Base-by-base conservation (phyloP, 768 basidiomycete genomes). In the Cubamyces lactineus region DNA sequence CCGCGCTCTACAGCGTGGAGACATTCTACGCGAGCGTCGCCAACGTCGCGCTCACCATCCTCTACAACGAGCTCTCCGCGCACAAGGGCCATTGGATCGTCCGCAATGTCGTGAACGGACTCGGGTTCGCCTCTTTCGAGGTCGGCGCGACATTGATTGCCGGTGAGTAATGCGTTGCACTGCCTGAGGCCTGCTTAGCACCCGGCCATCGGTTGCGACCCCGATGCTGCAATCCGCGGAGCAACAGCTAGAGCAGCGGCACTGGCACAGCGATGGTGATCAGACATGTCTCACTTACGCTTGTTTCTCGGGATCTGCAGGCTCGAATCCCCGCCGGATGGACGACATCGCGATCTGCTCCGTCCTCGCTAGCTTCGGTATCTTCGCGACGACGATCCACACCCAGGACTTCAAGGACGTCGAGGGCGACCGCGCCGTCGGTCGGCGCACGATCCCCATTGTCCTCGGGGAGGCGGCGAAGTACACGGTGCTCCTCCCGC, bases 351-450 rank as follows among this genome's bases (percentile, higher is more conserved):
- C 70, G 11, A 21, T 70, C 4, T 26, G 59, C 28, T 61, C 71
- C 2, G 59, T 76, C 40, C 43, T 61, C 38, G 56, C 70, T 9
- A 78, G 75, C 48, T 62, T 69, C 0, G 53, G 69, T 11, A 71
- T 77, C 15, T 69, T 77, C 8, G 53, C 72, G 43, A 75, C 74
- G 8, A 79, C 78, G 2, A 75, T 77, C 12, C 76, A 79, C 38
- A 72, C 74, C 0, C 63, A 61, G 34, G 63, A 65, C 42, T 65
- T 60, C 59, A 65, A 61, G 54, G 63, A 65, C 54, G 41, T 53
- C 9, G 47, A 65, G 19, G 63, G 63, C 23, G 63, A 65, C 43
- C 48, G 54, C n/a, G 28, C 54, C 15, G 53, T 60, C 24, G 63
- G 63, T 4, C 53, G 63, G 11, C 63, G 39, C 13, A 64, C 63